Base-by-base conservation (phyloP, 768 basidiomycete species). In the Naganishia vaughanmartiniae region DNA sequence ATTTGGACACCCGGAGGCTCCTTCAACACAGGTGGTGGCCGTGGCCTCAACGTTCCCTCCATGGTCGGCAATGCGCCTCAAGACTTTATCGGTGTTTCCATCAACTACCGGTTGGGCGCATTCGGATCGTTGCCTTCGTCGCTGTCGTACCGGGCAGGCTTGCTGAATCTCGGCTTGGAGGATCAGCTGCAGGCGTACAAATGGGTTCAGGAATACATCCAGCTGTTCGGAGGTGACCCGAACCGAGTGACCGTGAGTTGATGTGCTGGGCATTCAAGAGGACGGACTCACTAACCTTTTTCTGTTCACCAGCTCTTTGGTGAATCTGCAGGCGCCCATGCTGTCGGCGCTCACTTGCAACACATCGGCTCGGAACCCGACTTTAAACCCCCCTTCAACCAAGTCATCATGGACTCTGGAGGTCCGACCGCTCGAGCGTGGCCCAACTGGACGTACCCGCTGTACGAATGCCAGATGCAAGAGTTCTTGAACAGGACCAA, bases 1-100 rank as follows among this genome's bases (percentile, higher is more conserved):
- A 58, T 80, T 69, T 76, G 75, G 74, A 76, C 78, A 3, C 74
- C 77, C 34, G 79, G 78, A 33, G 79, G 79, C 0, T 73, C 74
- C 1, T 80, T 68, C 67, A 68, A 77, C 70, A 73, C 73, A 4
- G 70, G 56, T 15, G 78, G 79, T 12, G 67, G 67, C 71, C 73
- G 15, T 73, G 72, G 26, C 57, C 36, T 54, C 73, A 79, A 55
- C 66, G 70, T 19, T 33, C 65, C 17, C 73, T 70, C 63, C 73
- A 77, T 60, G 77, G 77, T n/a, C 69, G 69, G 55, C 42, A 69
- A 58, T 36, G 55, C 55, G 33, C 73, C 24, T 67, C 66, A 73
- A 28, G 73, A 74, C 53, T 67, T 68, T 46, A 57, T 68, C 55
- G 67, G 54, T 14, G 67, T 68, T 24, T 68, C 67, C 28, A 68